These are phyloP conservation scores for Oryza australiensis DNA, from an alignment of 176 grass and related monocot genomes.

Conservation along the genomic window DNA sequence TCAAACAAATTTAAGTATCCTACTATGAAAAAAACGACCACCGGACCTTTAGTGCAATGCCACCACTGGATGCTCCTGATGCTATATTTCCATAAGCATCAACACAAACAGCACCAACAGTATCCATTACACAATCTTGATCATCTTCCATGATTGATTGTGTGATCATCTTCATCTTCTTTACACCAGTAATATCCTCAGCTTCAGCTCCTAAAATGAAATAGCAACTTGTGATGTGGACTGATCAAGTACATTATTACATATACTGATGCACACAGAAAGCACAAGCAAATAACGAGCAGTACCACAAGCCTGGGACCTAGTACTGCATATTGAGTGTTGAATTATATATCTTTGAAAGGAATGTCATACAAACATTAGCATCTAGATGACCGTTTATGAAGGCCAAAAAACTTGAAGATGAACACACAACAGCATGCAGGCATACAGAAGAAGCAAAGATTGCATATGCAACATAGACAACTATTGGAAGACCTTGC, in stretches of 20 bases:
- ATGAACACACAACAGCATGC: conserved; percentile 3
- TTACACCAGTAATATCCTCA: conserved; percentile 26
- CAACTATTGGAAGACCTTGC: background rate
- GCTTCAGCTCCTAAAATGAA: conserved; percentile 51
- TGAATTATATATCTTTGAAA: background rate
- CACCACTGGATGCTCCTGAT: conserved; percentile 93
- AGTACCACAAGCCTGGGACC: conserved; percentile 11
- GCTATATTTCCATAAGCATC: conserved; percentile 67
- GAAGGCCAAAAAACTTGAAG: background rate
- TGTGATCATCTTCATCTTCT: conserved; percentile 44
- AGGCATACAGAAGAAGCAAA: background rate
- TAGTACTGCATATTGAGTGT: background rate
- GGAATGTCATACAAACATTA: background rate
- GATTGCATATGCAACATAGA: conserved; percentile 20
- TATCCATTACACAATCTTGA: conserved; percentile 77
- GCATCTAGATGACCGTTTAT: background rate
- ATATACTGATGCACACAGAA: background rate
- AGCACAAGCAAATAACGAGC: background rate
- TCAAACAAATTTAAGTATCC: background rate
- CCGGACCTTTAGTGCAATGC: conserved; percentile 85
- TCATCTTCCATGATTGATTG: conserved; percentile 30
- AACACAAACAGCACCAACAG: conserved; percentile 86
- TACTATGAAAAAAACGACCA: background rate
- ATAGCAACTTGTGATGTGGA: conserved; percentile 29
- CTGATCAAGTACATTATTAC: background rate